Percentiles rank a stretch among this genome's conserved stretches.
phyloP scores from a whole-genome alignment of 192 early-diverging fungal species.

The Linnemannia elongata region DNA sequence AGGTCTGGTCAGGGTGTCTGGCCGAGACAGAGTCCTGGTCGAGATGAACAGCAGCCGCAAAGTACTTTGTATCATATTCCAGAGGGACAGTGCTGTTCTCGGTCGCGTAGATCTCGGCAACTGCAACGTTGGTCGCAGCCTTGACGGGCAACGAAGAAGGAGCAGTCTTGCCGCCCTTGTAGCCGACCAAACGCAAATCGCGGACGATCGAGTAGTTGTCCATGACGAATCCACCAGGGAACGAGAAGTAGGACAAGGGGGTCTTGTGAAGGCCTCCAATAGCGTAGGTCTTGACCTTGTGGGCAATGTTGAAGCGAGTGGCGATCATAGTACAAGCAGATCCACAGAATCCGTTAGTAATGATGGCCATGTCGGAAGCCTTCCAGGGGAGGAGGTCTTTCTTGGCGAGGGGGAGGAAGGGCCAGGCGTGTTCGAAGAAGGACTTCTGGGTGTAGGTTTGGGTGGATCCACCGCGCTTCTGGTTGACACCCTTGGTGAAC shows the following conservation, averaged over 20 bases:
- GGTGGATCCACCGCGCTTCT: constrained; percentile 26
- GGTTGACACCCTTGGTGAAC: constrained; percentile 44
- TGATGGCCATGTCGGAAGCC: constrained; percentile 47
- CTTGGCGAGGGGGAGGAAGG: constrained; percentile 51
- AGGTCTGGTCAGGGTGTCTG: constrained; percentile 42
- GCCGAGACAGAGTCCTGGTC: constrained; percentile 38
- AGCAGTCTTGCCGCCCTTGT: constrained; percentile 22
- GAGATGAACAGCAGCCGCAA: constrained; percentile 37
- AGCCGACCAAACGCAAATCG: constrained; percentile 20
- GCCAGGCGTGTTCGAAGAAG: constrained; percentile 36
- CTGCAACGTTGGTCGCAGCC: constrained; percentile 10
- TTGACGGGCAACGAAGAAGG: constrained; percentile 17
- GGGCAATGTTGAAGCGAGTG: constrained; percentile 43
- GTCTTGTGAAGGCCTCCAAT: constrained; percentile 50
- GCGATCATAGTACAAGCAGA: constrained; percentile 56
- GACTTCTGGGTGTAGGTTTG: constrained; percentile 39
- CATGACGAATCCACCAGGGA: constrained; percentile 58
- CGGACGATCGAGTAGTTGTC: constrained; percentile 32
- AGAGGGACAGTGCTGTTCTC: constrained; percentile 43
- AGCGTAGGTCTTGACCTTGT: constrained; percentile 55
- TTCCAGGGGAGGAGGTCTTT: constrained; percentile 54
- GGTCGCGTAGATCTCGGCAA: constrained; percentile 50
- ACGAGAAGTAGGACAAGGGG: constrained; percentile 49
- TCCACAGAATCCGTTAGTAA: constrained; percentile 59
- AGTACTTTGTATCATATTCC: constrained; percentile 47